A percentile compares a stretch with the other conserved stretches of the same genome.
Conservation (phyloP, 2,329 filamentous ascomycete species). For the Paraphoma sp. region DNA sequence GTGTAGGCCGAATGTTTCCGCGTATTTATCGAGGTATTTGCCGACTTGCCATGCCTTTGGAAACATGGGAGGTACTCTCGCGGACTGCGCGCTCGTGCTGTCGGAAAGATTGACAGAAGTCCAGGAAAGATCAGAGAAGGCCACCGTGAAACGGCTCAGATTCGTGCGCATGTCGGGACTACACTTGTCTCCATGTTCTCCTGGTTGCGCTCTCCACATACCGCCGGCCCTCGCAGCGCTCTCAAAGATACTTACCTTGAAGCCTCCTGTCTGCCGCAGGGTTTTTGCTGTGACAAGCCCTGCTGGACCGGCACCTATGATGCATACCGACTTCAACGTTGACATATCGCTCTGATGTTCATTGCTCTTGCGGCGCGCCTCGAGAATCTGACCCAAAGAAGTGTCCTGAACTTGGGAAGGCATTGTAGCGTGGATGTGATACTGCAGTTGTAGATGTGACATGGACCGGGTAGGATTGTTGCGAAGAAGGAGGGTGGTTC, state of each 20-base stretch:
- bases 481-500: not conserved
- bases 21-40: slow-evolving; percentile 72
- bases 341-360: not conserved
- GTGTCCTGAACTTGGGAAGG: too few relatives aligned
- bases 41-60: slow-evolving; percentile 81
- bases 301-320: slow-evolving; percentile 54
- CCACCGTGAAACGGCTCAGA: slow-evolving; percentile 77
- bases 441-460: too few relatives aligned
- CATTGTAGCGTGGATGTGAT: too few relatives aligned
- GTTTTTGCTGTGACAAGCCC: slow-evolving; percentile 66
- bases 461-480: too few relatives aligned
- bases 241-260: slow-evolving; percentile 75
- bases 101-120: slow-evolving; percentile 50
- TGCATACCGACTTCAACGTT: slow-evolving; percentile 44
- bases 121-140: slow-evolving; percentile 72
- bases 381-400: not conserved
- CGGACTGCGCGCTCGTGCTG: not conserved
- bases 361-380: not conserved
- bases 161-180: slow-evolving; percentile 69
- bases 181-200: slow-evolving; percentile 64
- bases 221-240: slow-evolving; percentile 71
- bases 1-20: slow-evolving; percentile 61
- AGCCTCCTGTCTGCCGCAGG: slow-evolving; percentile 67
- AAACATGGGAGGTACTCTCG: slow-evolving; percentile 63
- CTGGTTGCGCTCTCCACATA: slow-evolving; percentile 69